These are phyloP conservation scores for Sechiopsis laciniata DNA, from an alignment of 306 rosid species.

Conservation along the genomic window DNA sequence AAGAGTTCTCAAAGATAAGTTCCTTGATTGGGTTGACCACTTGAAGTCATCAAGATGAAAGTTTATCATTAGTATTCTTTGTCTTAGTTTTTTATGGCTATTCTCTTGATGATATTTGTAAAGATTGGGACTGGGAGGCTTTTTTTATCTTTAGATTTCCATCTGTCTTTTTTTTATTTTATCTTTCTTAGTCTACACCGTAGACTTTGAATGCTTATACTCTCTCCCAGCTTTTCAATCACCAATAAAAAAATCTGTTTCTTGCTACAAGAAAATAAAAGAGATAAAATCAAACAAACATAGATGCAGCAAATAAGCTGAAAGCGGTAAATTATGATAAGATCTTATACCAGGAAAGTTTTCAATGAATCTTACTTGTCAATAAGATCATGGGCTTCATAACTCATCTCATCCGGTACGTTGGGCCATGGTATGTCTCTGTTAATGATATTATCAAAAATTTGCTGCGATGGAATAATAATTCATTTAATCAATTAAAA, in stretches of 20 bases:
- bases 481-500: conserved; percentile 19
- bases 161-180: neutral
- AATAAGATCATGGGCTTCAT: conserved; percentile 70
- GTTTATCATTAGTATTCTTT: neutral
- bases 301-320: neutral
- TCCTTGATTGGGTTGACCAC: too few species aligned
- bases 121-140: neutral
- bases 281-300: neutral
- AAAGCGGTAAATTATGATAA: neutral
- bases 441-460: conserved; percentile 87
- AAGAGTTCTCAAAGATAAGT: too few species aligned
- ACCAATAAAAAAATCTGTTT: neutral
- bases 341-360: conserved; percentile 3
- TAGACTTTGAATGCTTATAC: neutral
- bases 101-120: neutral
- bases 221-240: neutral
- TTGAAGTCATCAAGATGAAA: too few species aligned
- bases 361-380: conserved; percentile 54
- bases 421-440: conserved; percentile 95
- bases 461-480: conserved; percentile 58
- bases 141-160: neutral
- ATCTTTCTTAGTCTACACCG: neutral
- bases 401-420: conserved; percentile 72
- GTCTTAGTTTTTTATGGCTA: neutral
- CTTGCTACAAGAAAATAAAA: neutral